Base-by-base conservation (phyloP, 345 rosid genomes). In the Salix exigua region DNA sequence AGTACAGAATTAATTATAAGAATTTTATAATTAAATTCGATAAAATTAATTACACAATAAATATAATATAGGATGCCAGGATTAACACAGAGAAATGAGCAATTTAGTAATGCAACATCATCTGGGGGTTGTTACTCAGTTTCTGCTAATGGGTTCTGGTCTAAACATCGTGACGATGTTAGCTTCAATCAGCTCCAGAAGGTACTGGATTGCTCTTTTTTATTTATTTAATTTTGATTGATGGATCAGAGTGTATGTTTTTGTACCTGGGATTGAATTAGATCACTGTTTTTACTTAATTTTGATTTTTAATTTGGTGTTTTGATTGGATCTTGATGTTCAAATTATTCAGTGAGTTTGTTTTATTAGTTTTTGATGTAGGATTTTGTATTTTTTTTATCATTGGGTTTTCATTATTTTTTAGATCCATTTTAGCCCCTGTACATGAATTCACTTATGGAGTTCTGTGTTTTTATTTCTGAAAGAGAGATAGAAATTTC, bases 141-240 rank as follows among this genome's bases (percentile, higher is more conserved):
- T 44, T 60, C 77, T 16, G 76, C 89, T 68, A 88, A 83, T 83
- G 91, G 90, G 42, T 87, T 91, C 86, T 91, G 97, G 98, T 89
- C 93, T 61, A 90, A 87, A 66, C 88, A 89, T 26, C 81, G 84
- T 53, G 91, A 86, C 46, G 98, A 86, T 76, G 83, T 94, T 80
- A 77, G 88, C 88, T 94, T 83, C 80, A 87, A 88, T 82, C 97
- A 91, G 83, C 87, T 92, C 61, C 92, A 90, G 75, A 90, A 94
- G 97, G 98, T 94, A 79, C 83, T 68, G 10, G 76, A 19, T 58
- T 68, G 63, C 37, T 48, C 44, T 50, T 17, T 8, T 68, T 77
- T 4, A 1, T 23, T 23, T 58, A 4, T 14, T 58, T 23, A 58
- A 58, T n/a, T 55, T 58, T 58, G 63, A 23, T 23, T 58, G 63